A percentile compares a stretch with the other conserved stretches of the same genome.
These are phyloP conservation scores for Cryphonectria naterciae DNA, from an alignment of 2,329 filamentous ascomycete genomes.

Conservation along the genomic window DNA sequence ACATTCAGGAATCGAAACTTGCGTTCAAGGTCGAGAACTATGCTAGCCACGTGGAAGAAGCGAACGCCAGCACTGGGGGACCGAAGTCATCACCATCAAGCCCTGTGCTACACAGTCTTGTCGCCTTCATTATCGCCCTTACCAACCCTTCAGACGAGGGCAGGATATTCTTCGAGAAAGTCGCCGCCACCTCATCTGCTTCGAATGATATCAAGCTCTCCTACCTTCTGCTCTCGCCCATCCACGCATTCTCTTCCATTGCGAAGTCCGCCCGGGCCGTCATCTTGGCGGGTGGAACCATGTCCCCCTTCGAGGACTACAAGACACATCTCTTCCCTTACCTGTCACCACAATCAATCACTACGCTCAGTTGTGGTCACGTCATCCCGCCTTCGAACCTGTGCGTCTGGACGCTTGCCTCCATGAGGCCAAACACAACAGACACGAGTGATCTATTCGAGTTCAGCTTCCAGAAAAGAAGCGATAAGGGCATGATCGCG, in stretches of 20 bases:
- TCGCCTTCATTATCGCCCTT: slow-evolving; percentile 73
- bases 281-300: slow-evolving; percentile 91
- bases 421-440: slow-evolving; percentile 44
- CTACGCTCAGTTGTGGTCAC: slow-evolving; percentile 89
- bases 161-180: slow-evolving; percentile 65
- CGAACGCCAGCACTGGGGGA: slow-evolving; percentile 41
- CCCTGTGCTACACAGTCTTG: slow-evolving; percentile 59
- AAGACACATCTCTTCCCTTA: slow-evolving; percentile 83
- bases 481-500: slow-evolving; percentile 68
- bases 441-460: slow-evolving; percentile 62
- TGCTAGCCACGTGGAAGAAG: slow-evolving; percentile 63
- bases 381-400: slow-evolving; percentile 86
- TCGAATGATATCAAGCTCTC: slow-evolving; percentile 64
- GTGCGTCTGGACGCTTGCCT: slow-evolving; percentile 72
- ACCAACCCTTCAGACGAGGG: slow-evolving; percentile 82
- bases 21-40: slow-evolving; percentile 96
- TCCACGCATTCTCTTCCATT: slow-evolving; percentile 87
- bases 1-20: slow-evolving; percentile 89
- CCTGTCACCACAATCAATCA: slow-evolving; percentile 64
- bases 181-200: slow-evolving; percentile 31
- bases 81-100: slow-evolving; percentile 62
- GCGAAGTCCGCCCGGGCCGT: slow-evolving; percentile 84
- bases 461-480: slow-evolving; percentile 83
- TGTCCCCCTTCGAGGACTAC: slow-evolving; percentile 96
- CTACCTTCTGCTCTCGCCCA: slow-evolving; percentile 89